Conservation (phyloP, 1,284 basidiomycete species). For the Apiotrichum sp. region DNA sequence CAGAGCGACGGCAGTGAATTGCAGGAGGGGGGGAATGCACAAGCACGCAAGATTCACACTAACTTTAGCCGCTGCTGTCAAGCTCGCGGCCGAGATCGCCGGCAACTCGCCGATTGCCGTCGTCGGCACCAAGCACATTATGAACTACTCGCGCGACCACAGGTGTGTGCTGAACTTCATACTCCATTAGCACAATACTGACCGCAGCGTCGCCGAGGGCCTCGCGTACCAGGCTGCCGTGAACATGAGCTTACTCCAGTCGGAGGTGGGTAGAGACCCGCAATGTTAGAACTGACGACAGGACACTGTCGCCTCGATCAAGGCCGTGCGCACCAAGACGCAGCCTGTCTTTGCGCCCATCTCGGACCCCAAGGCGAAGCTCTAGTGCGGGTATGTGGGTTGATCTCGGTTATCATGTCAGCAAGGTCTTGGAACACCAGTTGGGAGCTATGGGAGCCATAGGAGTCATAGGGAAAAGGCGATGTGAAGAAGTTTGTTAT, state of each 20-base stretch:
- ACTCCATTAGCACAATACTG: not conserved
- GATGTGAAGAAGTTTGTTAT: too few species aligned
- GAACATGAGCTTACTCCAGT: slow-evolving; percentile 51
- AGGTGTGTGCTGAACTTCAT: not conserved
- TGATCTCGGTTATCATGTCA: too few species aligned
- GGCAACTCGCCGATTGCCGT: slow-evolving; percentile 77
- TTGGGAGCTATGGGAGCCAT: not conserved
- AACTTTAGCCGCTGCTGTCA: slow-evolving; percentile 54
- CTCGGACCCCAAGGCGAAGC: slow-evolving; percentile 3
- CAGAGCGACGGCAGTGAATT: not conserved
- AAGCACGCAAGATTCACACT: not conserved
- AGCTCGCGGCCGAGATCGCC: slow-evolving; percentile 39
- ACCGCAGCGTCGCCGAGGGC: slow-evolving; percentile 64
- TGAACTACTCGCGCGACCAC: slow-evolving; percentile 36
- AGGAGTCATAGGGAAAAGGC: too few species aligned
- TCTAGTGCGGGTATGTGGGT: not conserved
- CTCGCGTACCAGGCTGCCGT: slow-evolving; percentile 68
- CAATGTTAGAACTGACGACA: slow-evolving; percentile 21
- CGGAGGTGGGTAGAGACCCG: not conserved
- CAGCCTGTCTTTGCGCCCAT: slow-evolving; percentile 30
- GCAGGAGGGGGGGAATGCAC: not conserved
- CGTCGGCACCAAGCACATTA: slow-evolving; percentile 69
- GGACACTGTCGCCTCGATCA: slow-evolving; percentile 48
- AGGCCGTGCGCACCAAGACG: slow-evolving; percentile 46
- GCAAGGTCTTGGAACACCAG: not conserved